Conservation (phyloP, 2,329 filamentous ascomycete species). For the Fusarium sarcochroum region DNA sequence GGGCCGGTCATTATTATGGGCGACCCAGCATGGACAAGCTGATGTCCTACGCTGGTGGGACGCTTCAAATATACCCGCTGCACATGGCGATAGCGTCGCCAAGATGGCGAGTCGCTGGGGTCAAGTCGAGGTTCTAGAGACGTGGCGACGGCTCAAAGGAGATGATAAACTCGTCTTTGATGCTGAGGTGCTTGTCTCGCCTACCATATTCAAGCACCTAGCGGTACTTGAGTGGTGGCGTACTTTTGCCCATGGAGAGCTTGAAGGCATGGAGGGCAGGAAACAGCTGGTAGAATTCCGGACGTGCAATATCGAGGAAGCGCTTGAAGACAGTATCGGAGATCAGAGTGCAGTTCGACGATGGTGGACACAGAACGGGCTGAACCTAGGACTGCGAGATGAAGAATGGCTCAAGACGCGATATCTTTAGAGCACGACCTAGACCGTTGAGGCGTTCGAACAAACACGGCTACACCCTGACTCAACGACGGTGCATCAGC, state of each 20-base stretch:
- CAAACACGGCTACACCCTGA: conserved; percentile 5
- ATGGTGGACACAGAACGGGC: conserved; percentile 91
- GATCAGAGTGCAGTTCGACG: conserved; percentile 80
- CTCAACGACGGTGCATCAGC: conserved; percentile 8
- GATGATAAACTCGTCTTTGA: conserved; percentile 79
- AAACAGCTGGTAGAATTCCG: conserved; percentile 87
- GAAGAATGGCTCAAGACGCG: conserved; percentile 92
- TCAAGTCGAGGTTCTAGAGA: conserved; percentile 84
- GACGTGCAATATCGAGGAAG: conserved; percentile 95
- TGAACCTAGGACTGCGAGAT: conserved; percentile 85
- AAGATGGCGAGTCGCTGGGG: conserved; percentile 89
- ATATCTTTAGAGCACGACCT: conserved; percentile 65
- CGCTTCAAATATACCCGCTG: conserved; percentile 81
- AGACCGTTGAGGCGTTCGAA: background rate
- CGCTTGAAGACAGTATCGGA: conserved; percentile 86
- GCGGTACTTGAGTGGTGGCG: conserved; percentile 95
- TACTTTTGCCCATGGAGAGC: conserved; percentile 70
- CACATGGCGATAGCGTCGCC: conserved; percentile 84
- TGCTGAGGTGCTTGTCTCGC: conserved; percentile 84
- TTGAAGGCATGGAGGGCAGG: conserved; percentile 67
- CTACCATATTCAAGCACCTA: conserved; percentile 88
- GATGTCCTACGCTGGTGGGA: conserved; percentile 91
- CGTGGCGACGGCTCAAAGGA: conserved; percentile 82
- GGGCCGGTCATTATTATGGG: conserved; percentile 86
- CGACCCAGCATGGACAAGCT: conserved; percentile 84